Evolutionary conservation across 805 yeast species (phyloP).

Genomic region (Diddensiella caesifluorescens): DNA sequence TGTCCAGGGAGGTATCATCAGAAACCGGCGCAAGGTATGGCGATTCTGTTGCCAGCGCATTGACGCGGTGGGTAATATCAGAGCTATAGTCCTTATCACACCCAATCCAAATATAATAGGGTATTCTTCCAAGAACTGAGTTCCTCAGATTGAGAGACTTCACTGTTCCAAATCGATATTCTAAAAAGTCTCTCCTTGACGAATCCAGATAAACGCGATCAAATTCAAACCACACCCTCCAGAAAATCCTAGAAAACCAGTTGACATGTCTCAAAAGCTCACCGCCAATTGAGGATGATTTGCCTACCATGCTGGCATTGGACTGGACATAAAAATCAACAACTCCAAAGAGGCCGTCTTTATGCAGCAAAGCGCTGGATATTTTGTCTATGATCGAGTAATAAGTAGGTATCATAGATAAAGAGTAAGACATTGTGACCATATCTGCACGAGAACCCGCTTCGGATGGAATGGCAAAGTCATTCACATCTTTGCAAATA

Average conservation of each 20-base stretch:
- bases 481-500: slow-evolving; percentile 69
- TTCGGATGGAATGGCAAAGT: slow-evolving; percentile 47
- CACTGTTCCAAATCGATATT: slow-evolving; percentile 75
- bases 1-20: slow-evolving; percentile 14
- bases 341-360: slow-evolving; percentile 57
- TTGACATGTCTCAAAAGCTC: slow-evolving; percentile 63
- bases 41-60: slow-evolving; percentile 73
- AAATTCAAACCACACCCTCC: slow-evolving; percentile 86
- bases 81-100: slow-evolving; percentile 52
- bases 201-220: slow-evolving; percentile 77
- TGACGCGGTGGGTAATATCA: slow-evolving; percentile 48
- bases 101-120: slow-evolving; percentile 81
- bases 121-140: slow-evolving; percentile 62
- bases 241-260: slow-evolving; percentile 73
- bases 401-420: slow-evolving; percentile 81
- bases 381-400: slow-evolving; percentile 74
- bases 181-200: slow-evolving; percentile 76
- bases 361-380: slow-evolving; percentile 44
- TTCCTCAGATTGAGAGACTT: slow-evolving; percentile 68
- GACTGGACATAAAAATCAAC: slow-evolving; percentile 81
- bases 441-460: slow-evolving; percentile 49
- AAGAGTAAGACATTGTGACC: slow-evolving; percentile 71
- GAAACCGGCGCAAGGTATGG: slow-evolving; percentile 65
- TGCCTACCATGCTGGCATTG: slow-evolving; percentile 55
- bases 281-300: slow-evolving; percentile 73